Percentiles rank a stretch among this genome's conserved stretches.
Evolutionary conservation across 345 rosid genomes (phyloP).

Genomic region (Mangifera indica): DNA sequence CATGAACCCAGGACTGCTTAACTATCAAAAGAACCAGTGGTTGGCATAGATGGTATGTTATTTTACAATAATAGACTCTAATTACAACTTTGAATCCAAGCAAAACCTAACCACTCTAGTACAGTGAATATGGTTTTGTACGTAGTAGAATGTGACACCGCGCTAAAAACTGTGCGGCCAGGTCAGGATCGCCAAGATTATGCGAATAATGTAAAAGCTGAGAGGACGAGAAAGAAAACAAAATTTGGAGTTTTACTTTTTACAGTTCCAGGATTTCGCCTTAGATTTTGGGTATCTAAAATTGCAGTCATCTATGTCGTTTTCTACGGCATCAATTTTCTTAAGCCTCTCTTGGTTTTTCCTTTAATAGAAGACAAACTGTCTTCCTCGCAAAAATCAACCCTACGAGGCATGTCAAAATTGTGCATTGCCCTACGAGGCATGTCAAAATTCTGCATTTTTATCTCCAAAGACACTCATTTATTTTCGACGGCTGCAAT

Average conservation of each 20-base stretch:
- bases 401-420: no score
- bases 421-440: no score
- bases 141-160: neutral
- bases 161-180: neutral
- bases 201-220: neutral
- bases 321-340: slow-evolving; percentile 10
- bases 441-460: no score
- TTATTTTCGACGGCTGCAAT: slow-evolving; percentile 23
- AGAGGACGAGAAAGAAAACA: neutral
- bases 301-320: neutral
- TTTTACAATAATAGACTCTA: neutral
- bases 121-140: neutral
- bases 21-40: neutral
- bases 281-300: slow-evolving; percentile 14
- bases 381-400: neutral
- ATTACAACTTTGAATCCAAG: slow-evolving; percentile 10
- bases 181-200: neutral
- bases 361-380: slow-evolving; percentile 13
- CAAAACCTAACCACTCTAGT: neutral
- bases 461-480: no score
- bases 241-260: neutral
- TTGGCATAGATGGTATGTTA: neutral
- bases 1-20: no score
- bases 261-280: neutral
- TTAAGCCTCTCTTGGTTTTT: neutral